Evolutionary conservation across 2,329 filamentous ascomycete genomes (phyloP).

Genomic region (Fusarium dimerum): DNA sequence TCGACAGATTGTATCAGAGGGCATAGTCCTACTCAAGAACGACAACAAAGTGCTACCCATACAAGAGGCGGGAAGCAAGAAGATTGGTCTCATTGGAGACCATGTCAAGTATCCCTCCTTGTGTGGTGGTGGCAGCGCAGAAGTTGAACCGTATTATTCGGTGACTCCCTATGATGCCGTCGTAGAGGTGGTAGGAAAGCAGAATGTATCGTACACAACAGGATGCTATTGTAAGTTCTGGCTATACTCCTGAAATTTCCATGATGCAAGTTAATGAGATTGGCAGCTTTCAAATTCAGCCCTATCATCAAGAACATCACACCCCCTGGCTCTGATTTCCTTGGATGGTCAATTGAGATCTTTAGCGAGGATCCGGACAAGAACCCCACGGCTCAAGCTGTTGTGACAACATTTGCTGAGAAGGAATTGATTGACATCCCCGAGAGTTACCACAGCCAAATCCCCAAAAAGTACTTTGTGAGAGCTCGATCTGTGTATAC

Average conservation of each 20-base stretch:
- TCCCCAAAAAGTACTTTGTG: conserved; percentile 19
- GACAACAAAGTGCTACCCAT: conserved; percentile 4
- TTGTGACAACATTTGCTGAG: conserved; percentile 12
- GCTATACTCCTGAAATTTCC: rapidly evolving
- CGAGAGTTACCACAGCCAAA: conserved; percentile 13
- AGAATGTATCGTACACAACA: conserved; percentile 17
- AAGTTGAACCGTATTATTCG: conserved; percentile 36
- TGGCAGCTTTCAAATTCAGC: conserved; percentile 17
- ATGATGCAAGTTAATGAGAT: rapidly evolving
- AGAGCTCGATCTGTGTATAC: conserved; percentile 14
- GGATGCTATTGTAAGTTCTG: conserved; percentile 21
- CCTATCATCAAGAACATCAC: conserved; percentile 14
- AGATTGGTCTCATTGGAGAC: conserved; percentile 38
- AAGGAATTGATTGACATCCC: conserved; percentile 22
- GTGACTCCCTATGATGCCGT: conserved; percentile 36
- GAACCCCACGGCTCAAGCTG: not conserved
- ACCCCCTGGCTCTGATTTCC: not conserved
- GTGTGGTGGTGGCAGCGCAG: conserved; percentile 37
- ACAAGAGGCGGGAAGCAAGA: conserved; percentile 25
- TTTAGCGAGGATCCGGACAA: conserved; percentile 12
- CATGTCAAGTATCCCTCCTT: conserved; percentile 41
- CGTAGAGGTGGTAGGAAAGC: conserved; percentile 22
- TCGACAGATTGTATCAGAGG: conserved; percentile 12
- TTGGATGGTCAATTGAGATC: conserved; percentile 20
- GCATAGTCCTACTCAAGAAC: conserved; percentile 16